Evolutionary conservation across 2,329 filamentous ascomycete genomes (phyloP), one percentile per base, ranked within the genome.

Genomic region (Fusarium sp.): DNA sequence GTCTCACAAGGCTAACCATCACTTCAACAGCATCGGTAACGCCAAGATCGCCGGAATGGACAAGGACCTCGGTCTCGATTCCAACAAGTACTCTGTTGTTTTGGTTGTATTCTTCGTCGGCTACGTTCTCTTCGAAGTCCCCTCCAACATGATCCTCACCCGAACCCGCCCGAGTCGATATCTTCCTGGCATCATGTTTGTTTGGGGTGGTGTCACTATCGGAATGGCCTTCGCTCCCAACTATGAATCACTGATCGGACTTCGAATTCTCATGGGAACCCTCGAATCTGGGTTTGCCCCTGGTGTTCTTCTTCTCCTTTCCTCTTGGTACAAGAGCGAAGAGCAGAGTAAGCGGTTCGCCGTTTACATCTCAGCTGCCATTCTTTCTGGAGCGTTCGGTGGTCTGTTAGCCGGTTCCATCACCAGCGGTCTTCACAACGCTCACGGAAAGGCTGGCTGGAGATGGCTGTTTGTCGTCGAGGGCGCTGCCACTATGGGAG

Each of bases 81-180:
- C 42, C 3, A 29, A 27, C 13, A 27, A 45, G 25, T 45, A 45
- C 25, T 29, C 25, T 5, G 14, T 45, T 9, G 27, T 45, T 11
- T 17, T 45, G 2, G 42, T 45, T 9, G 42, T 45, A 6, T 53
- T 53, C 21, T 53, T 53, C 29, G 50, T 46, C 15, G 50, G 50
- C 13, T 53, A 53, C n/a, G 31, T 53, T 1, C 13, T 53, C 29
- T 45, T 45, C 2, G 39, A 53, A n/a, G 39, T 45, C 1, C 50
- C 50, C 0, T 45, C 50, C 10, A 53, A 53, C 11, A 53, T 53
- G 50, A 53, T 53, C n/a, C 21, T 53, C 3, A 35, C 27, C 9
- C n/a, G 42, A 20, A 45, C 25, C 4, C 42, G 42, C 11, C 42
- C 42, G 11, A 29, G 25, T 5, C 25, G 25, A 20, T 45, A 45